These are phyloP conservation scores for Cymbopogon flexuosus DNA, from an alignment of 202 grass and related monocot species.

Conservation along the genomic window DNA sequence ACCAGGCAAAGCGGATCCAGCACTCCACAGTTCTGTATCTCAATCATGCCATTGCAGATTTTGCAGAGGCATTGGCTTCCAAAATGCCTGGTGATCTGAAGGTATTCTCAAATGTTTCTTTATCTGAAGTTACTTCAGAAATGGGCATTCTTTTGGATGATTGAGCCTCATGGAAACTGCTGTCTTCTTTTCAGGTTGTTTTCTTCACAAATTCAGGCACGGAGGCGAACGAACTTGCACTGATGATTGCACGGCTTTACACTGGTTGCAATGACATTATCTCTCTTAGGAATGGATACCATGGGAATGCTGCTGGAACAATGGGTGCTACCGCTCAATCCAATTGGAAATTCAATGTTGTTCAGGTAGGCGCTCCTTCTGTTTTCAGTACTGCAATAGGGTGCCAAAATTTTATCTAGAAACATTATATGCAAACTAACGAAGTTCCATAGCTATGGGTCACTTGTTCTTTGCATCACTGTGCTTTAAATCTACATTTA, in stretches of 20 bases:
- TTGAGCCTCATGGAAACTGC: neutral
- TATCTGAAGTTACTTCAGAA: neutral
- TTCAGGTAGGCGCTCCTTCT: conserved; percentile 39
- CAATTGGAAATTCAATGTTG: conserved; percentile 95
- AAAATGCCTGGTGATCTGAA: conserved; percentile 85
- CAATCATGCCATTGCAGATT: conserved; percentile 80
- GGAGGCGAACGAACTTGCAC: conserved; percentile 85
- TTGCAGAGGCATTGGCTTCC: conserved; percentile 75
- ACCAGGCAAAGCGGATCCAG: conserved; percentile 69
- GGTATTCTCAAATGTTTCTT: conserved; percentile 30
- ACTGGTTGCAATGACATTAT: conserved; percentile 87
- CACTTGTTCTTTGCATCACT: neutral
- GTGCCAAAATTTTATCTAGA: neutral
- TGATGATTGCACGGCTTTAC: conserved; percentile 88
- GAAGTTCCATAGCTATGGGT: neutral
- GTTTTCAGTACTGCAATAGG: neutral
- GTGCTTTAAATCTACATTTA: neutral
- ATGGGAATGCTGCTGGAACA: conserved; percentile 89
- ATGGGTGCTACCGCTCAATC: conserved; percentile 77
- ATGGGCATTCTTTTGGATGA: neutral
- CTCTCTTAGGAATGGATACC: conserved; percentile 88
- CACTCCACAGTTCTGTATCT: conserved; percentile 86
- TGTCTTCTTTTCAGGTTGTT: conserved; percentile 53
- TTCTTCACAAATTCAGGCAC: conserved; percentile 99
- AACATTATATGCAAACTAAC: neutral